Evolutionary conservation across 1,139 yeast genomes (phyloP).

Genomic region (Debaryomyces nepalensis): DNA sequence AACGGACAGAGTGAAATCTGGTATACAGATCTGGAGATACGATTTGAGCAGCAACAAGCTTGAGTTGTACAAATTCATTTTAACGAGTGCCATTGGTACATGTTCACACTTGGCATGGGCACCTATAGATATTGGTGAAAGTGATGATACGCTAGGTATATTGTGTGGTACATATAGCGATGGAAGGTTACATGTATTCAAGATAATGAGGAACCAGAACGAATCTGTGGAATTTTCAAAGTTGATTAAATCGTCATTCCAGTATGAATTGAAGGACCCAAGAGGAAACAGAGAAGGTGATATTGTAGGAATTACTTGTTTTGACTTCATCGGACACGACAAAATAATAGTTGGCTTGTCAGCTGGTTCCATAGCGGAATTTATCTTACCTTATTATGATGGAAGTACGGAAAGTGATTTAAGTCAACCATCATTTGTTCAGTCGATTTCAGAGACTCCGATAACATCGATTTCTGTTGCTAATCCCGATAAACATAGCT

Average conservation of each 20-base stretch:
- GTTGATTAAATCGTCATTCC: slow-evolving; percentile 33
- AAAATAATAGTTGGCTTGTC: slow-evolving; percentile 63
- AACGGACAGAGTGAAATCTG: slow-evolving; percentile 30
- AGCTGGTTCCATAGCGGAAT: slow-evolving; percentile 72
- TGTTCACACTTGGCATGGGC: slow-evolving; percentile 59
- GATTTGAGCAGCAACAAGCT: slow-evolving; percentile 30
- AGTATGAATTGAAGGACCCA: slow-evolving; percentile 29
- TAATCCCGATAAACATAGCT: slow-evolving; percentile 30
- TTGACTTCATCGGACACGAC: slow-evolving; percentile 57
- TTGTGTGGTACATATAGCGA: slow-evolving; percentile 64
- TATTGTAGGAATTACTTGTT: slow-evolving; percentile 48
- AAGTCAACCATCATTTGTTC: slow-evolving; percentile 52
- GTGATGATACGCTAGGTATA: slow-evolving; percentile 40
- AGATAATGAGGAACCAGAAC: slow-evolving; percentile 26
- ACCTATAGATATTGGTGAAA: slow-evolving; percentile 29
- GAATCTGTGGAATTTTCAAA: slow-evolving; percentile 25
- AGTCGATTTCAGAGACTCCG: slow-evolving; percentile 54
- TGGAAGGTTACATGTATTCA: slow-evolving; percentile 62
- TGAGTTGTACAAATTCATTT: slow-evolving; percentile 35
- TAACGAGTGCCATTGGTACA: slow-evolving; percentile 55
- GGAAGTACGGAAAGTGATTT: slow-evolving; percentile 19
- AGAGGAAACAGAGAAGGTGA: slow-evolving; percentile 15
- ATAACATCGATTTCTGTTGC: slow-evolving; percentile 50
- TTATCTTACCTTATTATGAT: slow-evolving; percentile 37
- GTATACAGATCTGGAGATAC: slow-evolving; percentile 55